Percentiles rank a stretch among this genome's conserved stretches.
phyloP scores from a whole-genome alignment of 768 basidiomycete species.

The Paxillus ammoniavirescens region DNA sequence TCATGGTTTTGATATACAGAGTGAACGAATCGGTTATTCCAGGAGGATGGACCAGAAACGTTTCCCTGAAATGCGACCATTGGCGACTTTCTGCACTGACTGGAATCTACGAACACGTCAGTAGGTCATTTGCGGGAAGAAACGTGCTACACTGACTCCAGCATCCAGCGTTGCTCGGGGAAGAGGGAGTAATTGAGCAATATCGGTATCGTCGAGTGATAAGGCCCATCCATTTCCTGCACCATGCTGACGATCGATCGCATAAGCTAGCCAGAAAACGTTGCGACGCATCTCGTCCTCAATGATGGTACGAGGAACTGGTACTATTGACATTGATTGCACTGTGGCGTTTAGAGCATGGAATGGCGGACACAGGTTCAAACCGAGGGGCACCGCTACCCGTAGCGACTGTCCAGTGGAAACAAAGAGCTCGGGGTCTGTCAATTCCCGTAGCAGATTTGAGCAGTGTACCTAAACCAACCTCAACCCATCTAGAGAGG shows the following conservation, averaged over 20 bases:
- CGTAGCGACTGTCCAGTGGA: conserved; percentile 57
- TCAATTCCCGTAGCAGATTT: conserved; percentile 3
- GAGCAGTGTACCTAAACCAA: conserved; percentile 26
- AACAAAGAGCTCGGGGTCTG: conserved; percentile 50
- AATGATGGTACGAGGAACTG: conserved; percentile 55
- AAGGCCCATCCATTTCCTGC: conserved; percentile 71
- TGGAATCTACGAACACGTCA: conserved; percentile 36
- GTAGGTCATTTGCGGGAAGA: not conserved
- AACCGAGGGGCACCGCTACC: conserved; percentile 58
- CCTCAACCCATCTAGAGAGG: conserved; percentile 66
- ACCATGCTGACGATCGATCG: conserved; percentile 64
- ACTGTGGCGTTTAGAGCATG: conserved; percentile 60
- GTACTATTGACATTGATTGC: conserved; percentile 57
- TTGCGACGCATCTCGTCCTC: conserved; percentile 76
- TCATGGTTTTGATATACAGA: conserved; percentile 66
- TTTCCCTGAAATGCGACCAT: conserved; percentile 61
- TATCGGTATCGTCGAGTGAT: conserved; percentile 69
- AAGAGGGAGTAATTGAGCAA: conserved; percentile 68
- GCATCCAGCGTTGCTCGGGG: conserved; percentile 57
- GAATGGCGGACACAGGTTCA: conserved; percentile 69
- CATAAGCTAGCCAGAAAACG: conserved; percentile 72
- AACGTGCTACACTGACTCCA: conserved; percentile 44
- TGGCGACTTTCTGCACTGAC: conserved; percentile 56
- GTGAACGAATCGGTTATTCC: conserved; percentile 69
- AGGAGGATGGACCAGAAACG: conserved; percentile 60